Evolutionary conservation across 805 yeast genomes (phyloP), one percentile per base, ranked within the genome.

Genomic region (Saccharomycopsis sp.): DNA sequence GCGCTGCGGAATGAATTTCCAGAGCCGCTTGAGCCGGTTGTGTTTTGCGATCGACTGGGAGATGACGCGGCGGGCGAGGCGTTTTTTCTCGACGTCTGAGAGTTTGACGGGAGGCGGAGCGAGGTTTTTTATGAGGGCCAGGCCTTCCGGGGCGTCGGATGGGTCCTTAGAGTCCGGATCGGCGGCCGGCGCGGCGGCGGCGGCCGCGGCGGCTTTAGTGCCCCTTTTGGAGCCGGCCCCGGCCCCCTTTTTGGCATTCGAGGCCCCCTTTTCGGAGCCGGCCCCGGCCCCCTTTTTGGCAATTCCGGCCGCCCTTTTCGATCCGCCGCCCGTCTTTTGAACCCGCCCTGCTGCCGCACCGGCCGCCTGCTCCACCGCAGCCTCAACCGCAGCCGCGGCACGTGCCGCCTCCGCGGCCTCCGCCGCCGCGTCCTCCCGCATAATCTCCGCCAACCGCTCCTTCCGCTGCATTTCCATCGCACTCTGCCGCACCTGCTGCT

Each of bases 21-120:
- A 73, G 54, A 85, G 76, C 56, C 85, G 74, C 18, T 76, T 72
- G 68, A 87, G 73, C 61, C 85, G 74, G 14, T 78, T 75, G 65
- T 73, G 82, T 59, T 79, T 83, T 55, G 81, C 83, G 18, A 78
- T 65, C 0, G 84, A 87, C 54, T 77, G 79, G n/a, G 79, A 69
- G 9, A 77, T 78, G 7, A 89, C 85, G 55, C 76, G 73, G 24
- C 78, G 76, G 60, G 86, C 91, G 52, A 82, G 73, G 51, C 79
- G 81, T 24, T 70, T 66, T 60, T 77, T 78, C 64, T 85, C 88
- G 23, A 75, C 76, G 41, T 75, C 70, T 1, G 71, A 64, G 15
- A 69, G 54, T 7, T 61, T 71, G 56, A 67, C 4, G 18, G 53
- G 40, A 54, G 56, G 23, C n/a, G 23, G 15, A 46, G 56, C 50